Conservation (phyloP, 164 flowering plant genomes). For the Vitis rotundifolia region DNA sequence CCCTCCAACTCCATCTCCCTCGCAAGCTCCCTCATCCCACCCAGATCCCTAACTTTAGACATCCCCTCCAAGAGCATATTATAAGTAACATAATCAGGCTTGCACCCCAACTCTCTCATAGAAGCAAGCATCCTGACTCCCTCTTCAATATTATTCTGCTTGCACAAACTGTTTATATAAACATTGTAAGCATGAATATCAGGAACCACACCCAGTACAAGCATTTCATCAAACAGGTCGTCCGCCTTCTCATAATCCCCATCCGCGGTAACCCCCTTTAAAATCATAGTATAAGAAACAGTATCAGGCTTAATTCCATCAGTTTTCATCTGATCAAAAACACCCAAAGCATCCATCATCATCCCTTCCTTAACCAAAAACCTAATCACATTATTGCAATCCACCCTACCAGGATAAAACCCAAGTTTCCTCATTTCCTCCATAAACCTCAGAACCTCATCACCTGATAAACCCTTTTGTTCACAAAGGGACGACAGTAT, state of each 20-base stretch:
- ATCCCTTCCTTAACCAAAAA: conserved; percentile 47
- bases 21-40: conserved; percentile 35
- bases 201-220: conserved; percentile 73
- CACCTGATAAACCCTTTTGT: conserved; percentile 16
- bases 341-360: conserved; percentile 47
- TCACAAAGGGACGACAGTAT: conserved; percentile 49
- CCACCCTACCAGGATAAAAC: conserved; percentile 40
- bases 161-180: conserved; percentile 63
- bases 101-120: conserved; percentile 72
- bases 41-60: conserved; percentile 43
- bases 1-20: conserved; percentile 51
- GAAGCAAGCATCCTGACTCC: conserved; percentile 47
- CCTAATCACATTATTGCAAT: conserved; percentile 52
- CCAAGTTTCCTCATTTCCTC: conserved; percentile 49
- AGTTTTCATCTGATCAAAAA: conserved; percentile 58
- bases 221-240: conserved; percentile 77
- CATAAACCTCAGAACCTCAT: conserved; percentile 44
- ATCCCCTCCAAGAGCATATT: conserved; percentile 39
- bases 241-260: conserved; percentile 53
- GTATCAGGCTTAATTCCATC: conserved; percentile 64
- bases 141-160: conserved; percentile 50
- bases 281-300: conserved; percentile 53
- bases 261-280: conserved; percentile 41
- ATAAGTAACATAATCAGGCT: conserved; percentile 57
- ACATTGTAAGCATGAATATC: conserved; percentile 64